These are phyloP conservation scores for Paraphoma sp. DNA, from an alignment of 2,329 filamentous ascomycete species.

Conservation along the genomic window DNA sequence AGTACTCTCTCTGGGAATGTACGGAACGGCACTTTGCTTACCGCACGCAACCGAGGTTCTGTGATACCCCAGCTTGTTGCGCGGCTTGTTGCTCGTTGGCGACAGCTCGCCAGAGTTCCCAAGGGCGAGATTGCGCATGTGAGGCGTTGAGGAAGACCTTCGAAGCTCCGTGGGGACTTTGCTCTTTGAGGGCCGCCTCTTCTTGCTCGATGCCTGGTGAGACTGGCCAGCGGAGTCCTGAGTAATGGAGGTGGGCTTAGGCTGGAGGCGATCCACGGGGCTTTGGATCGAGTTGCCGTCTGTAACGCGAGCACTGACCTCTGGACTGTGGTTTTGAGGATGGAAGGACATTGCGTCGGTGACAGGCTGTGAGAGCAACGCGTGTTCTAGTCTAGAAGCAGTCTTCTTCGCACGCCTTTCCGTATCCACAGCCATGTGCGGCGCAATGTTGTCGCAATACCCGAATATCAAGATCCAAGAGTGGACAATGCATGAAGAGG, in stretches of 20 bases:
- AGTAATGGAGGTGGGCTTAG: constrained; percentile 24
- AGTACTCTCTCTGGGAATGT: constrained; percentile 11
- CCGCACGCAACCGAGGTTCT: constrained; percentile 94
- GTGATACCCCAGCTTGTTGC: constrained; percentile 95
- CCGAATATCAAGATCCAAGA: constrained; percentile 29
- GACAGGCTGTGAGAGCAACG: constrained; percentile 39
- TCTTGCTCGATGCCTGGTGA: constrained; percentile 41
- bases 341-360: constrained; percentile 46
- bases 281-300: constrained; percentile 29
- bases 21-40: constrained; percentile 61
- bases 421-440: constrained; percentile 48
- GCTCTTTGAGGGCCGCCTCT: constrained; percentile 47
- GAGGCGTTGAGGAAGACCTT: constrained; percentile 56
- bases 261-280: constrained; percentile 28
- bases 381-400: constrained; percentile 39
- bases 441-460: constrained; percentile 37
- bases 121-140: constrained; percentile 52
- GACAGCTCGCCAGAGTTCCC: constrained; percentile 51
- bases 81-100: constrained; percentile 68
- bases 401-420: constrained; percentile 45
- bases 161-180: constrained; percentile 50
- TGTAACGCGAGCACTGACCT: constrained; percentile 31
- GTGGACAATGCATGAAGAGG: constrained; percentile 37
- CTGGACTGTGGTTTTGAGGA: constrained; percentile 35
- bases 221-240: constrained; percentile 23